Evolutionary conservation across 1,284 basidiomycete genomes (phyloP).

Genomic region (Ganoderma lingzhi): DNA sequence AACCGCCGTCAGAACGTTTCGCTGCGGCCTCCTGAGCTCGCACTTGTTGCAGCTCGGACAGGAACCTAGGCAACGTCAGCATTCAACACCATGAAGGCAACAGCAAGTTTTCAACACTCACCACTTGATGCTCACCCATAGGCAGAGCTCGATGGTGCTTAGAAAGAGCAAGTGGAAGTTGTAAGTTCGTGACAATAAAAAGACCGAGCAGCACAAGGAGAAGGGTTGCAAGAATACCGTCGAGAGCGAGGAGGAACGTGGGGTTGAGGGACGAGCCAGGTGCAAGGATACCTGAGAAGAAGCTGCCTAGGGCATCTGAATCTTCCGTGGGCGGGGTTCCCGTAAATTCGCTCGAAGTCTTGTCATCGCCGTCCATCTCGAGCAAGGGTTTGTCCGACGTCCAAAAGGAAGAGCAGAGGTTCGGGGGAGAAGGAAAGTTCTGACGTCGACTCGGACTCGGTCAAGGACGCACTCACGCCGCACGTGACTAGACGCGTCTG

Average conservation of each 20-base stretch:
- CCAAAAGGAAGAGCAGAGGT: not conserved
- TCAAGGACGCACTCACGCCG: not conserved
- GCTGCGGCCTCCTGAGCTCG: slow-evolving; percentile 15
- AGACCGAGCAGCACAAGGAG: slow-evolving; percentile 65
- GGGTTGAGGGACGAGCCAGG: slow-evolving; percentile 81
- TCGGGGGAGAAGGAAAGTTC: not conserved
- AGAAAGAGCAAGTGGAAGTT: slow-evolving; percentile 71
- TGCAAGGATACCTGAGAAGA: slow-evolving; percentile 55
- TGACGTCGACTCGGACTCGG: not conserved
- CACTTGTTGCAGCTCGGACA: slow-evolving; percentile 45
- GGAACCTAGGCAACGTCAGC: slow-evolving; percentile 42
- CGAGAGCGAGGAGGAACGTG: slow-evolving; percentile 69
- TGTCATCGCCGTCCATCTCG: slow-evolving; percentile 13
- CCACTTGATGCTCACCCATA: slow-evolving; percentile 86
- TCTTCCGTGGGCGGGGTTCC: not conserved
- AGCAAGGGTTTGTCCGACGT: slow-evolving; percentile 2
- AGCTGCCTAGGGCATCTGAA: not conserved
- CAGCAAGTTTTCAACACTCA: slow-evolving; percentile 40
- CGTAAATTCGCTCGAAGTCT: not conserved
- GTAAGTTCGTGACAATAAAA: slow-evolving; percentile 62
- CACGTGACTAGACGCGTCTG: slow-evolving; percentile 30
- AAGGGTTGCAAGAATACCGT: slow-evolving; percentile 64
- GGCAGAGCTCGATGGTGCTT: slow-evolving; percentile 65
- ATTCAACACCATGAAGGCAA: not conserved
- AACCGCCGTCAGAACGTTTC: not conserved